Evolutionary conservation across 768 basidiomycete species (phyloP), one percentile per base, ranked within the genome.

Genomic region (Leucocoprinus leucothites): DNA sequence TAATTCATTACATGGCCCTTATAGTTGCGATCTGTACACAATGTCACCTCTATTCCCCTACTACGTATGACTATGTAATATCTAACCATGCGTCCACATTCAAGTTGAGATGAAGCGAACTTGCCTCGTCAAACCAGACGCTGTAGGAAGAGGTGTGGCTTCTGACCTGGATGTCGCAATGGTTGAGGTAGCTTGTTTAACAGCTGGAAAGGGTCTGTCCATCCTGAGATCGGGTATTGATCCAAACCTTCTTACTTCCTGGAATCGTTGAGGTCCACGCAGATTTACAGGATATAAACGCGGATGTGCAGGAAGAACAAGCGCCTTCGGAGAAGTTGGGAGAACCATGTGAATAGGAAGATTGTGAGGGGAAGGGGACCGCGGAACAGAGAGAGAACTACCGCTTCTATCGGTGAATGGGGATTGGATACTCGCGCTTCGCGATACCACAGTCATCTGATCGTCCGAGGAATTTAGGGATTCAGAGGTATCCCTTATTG

Each of bases 281-380:
- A 58, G n/a, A 34, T 58, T 46, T 49, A 56, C 51, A 16, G 64
- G 51, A 11, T 44, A 60, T 31, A 65, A 38, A 7, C 56, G 60
- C 19, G 66, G 66, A 48, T 65, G 66, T 25, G 64, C 58, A 18
- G 64, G 64, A 8, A 67, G 56, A 18, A 56, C 40, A 4, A 58
- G 62, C 13, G 66, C 61, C 36, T 60, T 62, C 7, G 69, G 68
- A 13, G 67, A 62, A 14, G 62, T 47, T 11, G 67, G 65, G 41
- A 69, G 53, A 13, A 60, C 60, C 16, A 57, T 36, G 50, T 61
- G 57, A 28, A 46, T 60, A 9, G 56, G 61, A 24, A 45, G 51
- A 19, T 53, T 54, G 18, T 60, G 51, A 14, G 62, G 64, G 16
- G 67, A 65, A 19, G 66, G 65, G 11, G 64, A 59, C 14, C 67